Percentiles rank a stretch among this genome's conserved stretches.
Evolutionary conservation across 129 eudicot species (phyloP).

Genomic region (Arctium lappa): DNA sequence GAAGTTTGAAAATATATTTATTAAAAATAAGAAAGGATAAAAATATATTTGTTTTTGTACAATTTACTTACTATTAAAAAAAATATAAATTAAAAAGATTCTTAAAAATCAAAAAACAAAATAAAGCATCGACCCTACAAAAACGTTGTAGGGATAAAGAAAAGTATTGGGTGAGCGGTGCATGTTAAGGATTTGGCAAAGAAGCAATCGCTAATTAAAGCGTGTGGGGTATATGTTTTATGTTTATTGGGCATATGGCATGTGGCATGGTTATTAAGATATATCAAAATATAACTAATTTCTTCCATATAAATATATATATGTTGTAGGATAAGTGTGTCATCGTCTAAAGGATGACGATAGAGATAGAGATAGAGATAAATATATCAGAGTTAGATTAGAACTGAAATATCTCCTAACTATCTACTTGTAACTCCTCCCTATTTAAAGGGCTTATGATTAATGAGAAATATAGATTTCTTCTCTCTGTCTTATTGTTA

Average conservation of each 20-base stretch:
- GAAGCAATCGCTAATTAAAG: constrained; percentile 16
- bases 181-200: constrained; percentile 26
- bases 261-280: constrained; percentile 15
- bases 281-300: neutral
- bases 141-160: neutral
- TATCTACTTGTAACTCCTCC: too few species aligned
- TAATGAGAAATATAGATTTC: too few species aligned
- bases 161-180: constrained; percentile 16
- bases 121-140: neutral
- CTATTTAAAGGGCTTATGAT: too few species aligned
- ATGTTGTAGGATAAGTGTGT: too few species aligned
- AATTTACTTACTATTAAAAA: too few species aligned
- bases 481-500: too few species aligned
- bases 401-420: too few species aligned
- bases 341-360: too few species aligned
- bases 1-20: neutral
- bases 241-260: constrained; percentile 12
- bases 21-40: too few species aligned
- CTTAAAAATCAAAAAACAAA: too few species aligned
- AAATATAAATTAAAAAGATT: neutral
- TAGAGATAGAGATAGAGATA: too few species aligned
- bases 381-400: too few species aligned
- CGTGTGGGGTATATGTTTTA: constrained; percentile 29
- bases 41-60: neutral
- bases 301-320: constrained; percentile 1